Conservation (phyloP, 1,139 yeast genomes). For the Candida sp. region DNA sequence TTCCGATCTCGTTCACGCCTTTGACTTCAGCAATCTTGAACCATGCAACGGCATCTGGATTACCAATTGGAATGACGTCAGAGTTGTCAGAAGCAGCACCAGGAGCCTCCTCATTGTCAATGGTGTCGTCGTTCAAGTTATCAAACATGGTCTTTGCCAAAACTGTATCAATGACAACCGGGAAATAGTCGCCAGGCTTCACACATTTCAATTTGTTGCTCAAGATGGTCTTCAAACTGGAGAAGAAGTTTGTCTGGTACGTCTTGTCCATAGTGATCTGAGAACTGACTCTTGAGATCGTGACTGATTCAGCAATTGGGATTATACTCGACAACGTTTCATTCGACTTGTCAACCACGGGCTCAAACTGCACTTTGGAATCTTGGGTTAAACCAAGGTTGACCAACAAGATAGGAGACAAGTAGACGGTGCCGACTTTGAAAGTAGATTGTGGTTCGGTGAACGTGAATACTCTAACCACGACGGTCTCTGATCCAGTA, state of each 20-base stretch:
- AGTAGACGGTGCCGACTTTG: conserved; percentile 41
- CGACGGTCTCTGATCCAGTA: conserved; percentile 25
- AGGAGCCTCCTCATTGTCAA: conserved; percentile 24
- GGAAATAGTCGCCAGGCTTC: conserved; percentile 65
- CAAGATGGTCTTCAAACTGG: conserved; percentile 66
- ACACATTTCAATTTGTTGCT: conserved; percentile 63
- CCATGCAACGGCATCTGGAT: conserved; percentile 85
- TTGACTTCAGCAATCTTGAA: conserved; percentile 58
- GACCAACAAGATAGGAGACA: conserved; percentile 69
- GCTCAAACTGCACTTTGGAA: conserved; percentile 33
- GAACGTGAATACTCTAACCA: conserved; percentile 59
- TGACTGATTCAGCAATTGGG: conserved; percentile 48
- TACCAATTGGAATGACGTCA: conserved; percentile 58
- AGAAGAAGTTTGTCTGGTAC: conserved; percentile 66
- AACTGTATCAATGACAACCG: conserved; percentile 77
- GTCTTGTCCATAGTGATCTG: conserved; percentile 72
- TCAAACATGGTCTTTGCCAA: conserved; percentile 64
- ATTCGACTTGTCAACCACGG: conserved; percentile 13
- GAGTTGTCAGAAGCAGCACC: conserved; percentile 22
- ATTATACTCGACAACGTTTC: conserved; percentile 24
- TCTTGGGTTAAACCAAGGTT: conserved; percentile 46
- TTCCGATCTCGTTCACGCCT: conserved; percentile 30
- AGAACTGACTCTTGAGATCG: conserved; percentile 72
- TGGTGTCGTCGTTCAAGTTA: conserved; percentile 19
- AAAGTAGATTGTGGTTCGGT: conserved; percentile 63